Percentiles rank a stretch among this genome's conserved stretches.
phyloP scores from a whole-genome alignment of 768 basidiomycete species.

The Vararia minispora region DNA sequence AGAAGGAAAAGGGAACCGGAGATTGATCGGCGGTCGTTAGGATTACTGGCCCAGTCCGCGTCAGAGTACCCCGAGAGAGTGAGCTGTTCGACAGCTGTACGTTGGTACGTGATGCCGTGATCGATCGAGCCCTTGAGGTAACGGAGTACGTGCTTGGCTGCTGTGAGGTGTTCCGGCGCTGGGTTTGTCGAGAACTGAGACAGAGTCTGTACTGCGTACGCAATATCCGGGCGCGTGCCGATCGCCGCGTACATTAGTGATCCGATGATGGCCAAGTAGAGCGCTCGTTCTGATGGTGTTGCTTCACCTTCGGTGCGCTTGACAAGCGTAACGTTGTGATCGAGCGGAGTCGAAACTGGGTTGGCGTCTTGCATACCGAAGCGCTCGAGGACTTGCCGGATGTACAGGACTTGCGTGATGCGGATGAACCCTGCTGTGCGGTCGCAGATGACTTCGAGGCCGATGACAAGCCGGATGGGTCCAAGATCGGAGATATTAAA shows the following conservation, averaged over 20 bases:
- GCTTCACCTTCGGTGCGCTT: conserved; percentile 2
- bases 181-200: conserved; percentile 19
- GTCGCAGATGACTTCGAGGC: conserved; percentile 21
- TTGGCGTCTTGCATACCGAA: conserved; percentile 21
- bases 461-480: conserved; percentile 18
- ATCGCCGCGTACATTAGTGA: conserved; percentile 16
- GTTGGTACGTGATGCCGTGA: conserved; percentile 15
- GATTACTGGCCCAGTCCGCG: conserved; percentile 14
- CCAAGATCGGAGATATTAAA: conserved; percentile 23
- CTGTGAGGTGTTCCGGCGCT: conserved; percentile 24
- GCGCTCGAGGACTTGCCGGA: conserved; percentile 15
- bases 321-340: conserved; percentile 16
- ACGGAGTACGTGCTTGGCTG: conserved; percentile 24
- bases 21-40: conserved; percentile 20
- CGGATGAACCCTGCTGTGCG: conserved; percentile 10
- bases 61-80: conserved; percentile 16
- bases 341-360: conserved; percentile 23
- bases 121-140: conserved; percentile 27
- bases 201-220: conserved; percentile 1
- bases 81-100: not conserved
- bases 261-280: conserved; percentile 16
- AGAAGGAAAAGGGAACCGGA: conserved; percentile 27
- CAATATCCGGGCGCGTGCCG: conserved; percentile 7
- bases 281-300: too few relatives aligned
- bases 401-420: conserved; percentile 19